Evolutionary conservation across 2,329 filamentous ascomycete genomes (phyloP), one percentile per base, ranked within the genome.

Genomic region (Penicillium freii): DNA sequence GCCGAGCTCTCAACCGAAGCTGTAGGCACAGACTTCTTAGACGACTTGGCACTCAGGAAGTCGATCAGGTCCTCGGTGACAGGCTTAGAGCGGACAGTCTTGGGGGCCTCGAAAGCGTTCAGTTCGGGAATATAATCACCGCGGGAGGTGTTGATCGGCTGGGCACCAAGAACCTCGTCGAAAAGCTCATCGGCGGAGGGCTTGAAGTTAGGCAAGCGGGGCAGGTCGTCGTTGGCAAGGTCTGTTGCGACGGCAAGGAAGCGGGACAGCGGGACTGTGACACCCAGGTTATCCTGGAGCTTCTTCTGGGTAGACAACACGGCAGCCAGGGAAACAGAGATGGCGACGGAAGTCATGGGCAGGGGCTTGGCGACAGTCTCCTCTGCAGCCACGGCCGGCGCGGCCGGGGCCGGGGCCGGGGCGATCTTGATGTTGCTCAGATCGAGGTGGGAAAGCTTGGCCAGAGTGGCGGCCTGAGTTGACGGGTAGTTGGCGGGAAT

Each of bases 361-460:
- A 68, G 63, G 5, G 71, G 62, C 49, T 64, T 62, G 21, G 70
- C 64, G 17, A 71, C 62, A 8, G 63, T 54, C 57, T 69, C 60
- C 55, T 70, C 55, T 40, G 66, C 62, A 43, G 79, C 77, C 34
- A 76, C 71, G 27, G 72, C 71, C 10, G 74, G 63, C 51, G 73
- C 64, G 49, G 66, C 61, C 56, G 70, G 62, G 23, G 71, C 65
- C 25, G 71, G 70, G 17, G 77, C 67, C n/a, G 75, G 66, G 47
- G 87, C 88, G 58, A 93, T 78, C 80, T 96, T 95, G 80, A 97
- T 93, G 80, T 97, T 96, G 80, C 89, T 94, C 25, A 99, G 85
- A 73, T 99, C 93, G 52, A 99, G 86, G 74, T 95, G 91, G 42
- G 84, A 80, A 48, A 94, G 85, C 75, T 91, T 88, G 59, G 85